Evolutionary conservation across 2,329 filamentous ascomycete species (phyloP), one percentile per base, ranked within the genome.

Genomic region (Sporothrix schenckii): DNA sequence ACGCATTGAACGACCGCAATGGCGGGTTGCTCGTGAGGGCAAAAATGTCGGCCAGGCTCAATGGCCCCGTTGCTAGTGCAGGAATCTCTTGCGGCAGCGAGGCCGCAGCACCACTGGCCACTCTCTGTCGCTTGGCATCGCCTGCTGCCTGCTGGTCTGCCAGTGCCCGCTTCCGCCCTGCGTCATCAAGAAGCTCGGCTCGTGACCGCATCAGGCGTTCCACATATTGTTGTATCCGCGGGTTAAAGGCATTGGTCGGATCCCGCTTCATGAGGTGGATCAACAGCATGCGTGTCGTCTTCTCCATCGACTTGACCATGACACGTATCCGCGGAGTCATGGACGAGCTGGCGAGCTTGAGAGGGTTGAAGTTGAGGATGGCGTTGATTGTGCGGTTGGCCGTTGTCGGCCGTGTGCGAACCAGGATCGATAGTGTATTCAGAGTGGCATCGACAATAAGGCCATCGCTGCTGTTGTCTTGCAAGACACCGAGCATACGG

Each of bases 281-380:
- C 52, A 98, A 84, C 61, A 99, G 82, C 74, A 93, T 89, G 76
- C 93, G 88, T 3, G 92, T 92, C 30, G 95, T 99, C 78, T 97
- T 93, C 79, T 97, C 94, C 89, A 99, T 95, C 5, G 94, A 98
- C 80, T 90, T 93, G 72, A 97, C 86, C 75, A 94, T 88, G 72
- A 99, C 91, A 75, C 91, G 93, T 66, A 88, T 87, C 77, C 89
- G 92, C 2, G 92, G 87, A 0, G 91, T 94, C 83, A 96, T 87
- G 3, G 91, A 89, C n/a, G 56, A 21, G 1, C 88, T 88, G 70
- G 91, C 92, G 74, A 92, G 87, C 79, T 91, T 93, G 58, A 97
- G 82, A 0, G 95, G 95, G 77, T 97, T 97, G 85, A 97, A 99
- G 79, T 89, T 93, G 74, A 99, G 84, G 41, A 98, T 85, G 19